Evolutionary conservation across 2,329 filamentous ascomycete species (phyloP), one percentile per base, ranked within the genome.

Genomic region (Penicillium psychrosexuale): DNA sequence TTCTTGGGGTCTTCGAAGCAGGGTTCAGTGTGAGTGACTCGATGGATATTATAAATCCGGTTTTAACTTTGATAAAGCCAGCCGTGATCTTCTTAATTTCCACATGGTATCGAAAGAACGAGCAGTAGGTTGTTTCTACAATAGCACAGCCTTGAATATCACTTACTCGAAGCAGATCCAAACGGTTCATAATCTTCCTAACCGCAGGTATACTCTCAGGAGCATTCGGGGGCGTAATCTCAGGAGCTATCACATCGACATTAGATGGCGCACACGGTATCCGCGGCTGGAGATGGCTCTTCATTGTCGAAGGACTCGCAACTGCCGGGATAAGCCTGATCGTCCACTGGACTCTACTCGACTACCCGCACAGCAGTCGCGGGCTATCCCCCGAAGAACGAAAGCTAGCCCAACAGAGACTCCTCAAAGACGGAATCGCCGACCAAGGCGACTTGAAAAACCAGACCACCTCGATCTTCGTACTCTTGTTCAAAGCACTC

Each of bases 241-340:
- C 55, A 5, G 47, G 36, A 3, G 55, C 46, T 3, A 55, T 57
- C 13, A 47, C 47, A 5, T 43, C 36, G n/a, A 48, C 28, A 11
- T 45, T 55, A 17, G 51, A 57, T 13, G 55, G 55, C 15, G n/a
- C 15, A 24, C 37, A 39, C 33, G 43, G 33, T 5, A 44, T 51
- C 13, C 42, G 51, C 1, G 51, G 55, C 9, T 57, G 51, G 55
- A 24, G 51, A 8, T 57, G 55, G 55, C 47, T 55, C 2, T 55
- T 57, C 34, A 57, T 55, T 12, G 38, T 53, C 37, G 47, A 55
- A 34, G 47, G 55, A 6, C 31, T 40, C 15, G n/a, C 43, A n/a
- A 57, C 55, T 34, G 43, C 43, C 8, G 51, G 42, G 2, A 17
- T 51, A 4, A 47, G 40, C 12, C n/a, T 55, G 3, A n/a, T 51